Percentiles rank a stretch among this genome's conserved stretches.
phyloP scores from a whole-genome alignment of 2,329 filamentous ascomycete genomes.

The Colletotrichum lindemuthianum region DNA sequence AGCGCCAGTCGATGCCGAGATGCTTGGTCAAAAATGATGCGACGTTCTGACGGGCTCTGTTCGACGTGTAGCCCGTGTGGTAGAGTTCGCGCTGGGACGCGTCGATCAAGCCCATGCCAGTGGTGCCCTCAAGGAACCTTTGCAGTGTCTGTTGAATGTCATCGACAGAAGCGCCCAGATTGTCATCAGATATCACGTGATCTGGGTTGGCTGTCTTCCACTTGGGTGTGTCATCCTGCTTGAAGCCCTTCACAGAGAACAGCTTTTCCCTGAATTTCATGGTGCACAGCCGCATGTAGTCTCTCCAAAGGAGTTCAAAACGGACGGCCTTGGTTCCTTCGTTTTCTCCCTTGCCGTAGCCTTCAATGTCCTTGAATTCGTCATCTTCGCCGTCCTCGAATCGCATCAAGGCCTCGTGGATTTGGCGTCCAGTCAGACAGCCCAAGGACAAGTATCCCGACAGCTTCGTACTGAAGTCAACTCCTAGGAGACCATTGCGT shows the following conservation, averaged over 20 bases:
- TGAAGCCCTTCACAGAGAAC: conserved; percentile 74
- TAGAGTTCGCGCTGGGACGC: conserved; percentile 79
- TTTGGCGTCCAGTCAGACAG: conserved; percentile 76
- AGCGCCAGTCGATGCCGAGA: conserved; percentile 79
- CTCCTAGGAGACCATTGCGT: conserved; percentile 75
- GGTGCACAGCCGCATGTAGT: conserved; percentile 83
- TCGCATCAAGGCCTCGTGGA: conserved; percentile 73
- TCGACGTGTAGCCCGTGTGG: conserved; percentile 81
- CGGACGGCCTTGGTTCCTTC: conserved; percentile 75
- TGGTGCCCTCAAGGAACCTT: conserved; percentile 73
- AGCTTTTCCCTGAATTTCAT: conserved; percentile 74
- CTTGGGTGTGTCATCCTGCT: conserved; percentile 53
- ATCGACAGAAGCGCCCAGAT: conserved; percentile 38
- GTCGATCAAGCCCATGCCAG: conserved; percentile 81
- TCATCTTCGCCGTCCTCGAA: conserved; percentile 73
- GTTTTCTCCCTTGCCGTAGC: conserved; percentile 77
- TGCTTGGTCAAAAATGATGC: conserved; percentile 80
- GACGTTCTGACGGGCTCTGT: conserved; percentile 80
- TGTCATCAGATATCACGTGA: conserved; percentile 49
- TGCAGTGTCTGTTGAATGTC: conserved; percentile 61
- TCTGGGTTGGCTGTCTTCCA: conserved; percentile 60
- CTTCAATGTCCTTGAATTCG: conserved; percentile 53
- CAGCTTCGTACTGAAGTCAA: conserved; percentile 79
- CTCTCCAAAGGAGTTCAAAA: conserved; percentile 80
- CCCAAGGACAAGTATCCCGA: conserved; percentile 79